Base-by-base conservation (phyloP, 306 rosid species). In the Malus asiatica region DNA sequence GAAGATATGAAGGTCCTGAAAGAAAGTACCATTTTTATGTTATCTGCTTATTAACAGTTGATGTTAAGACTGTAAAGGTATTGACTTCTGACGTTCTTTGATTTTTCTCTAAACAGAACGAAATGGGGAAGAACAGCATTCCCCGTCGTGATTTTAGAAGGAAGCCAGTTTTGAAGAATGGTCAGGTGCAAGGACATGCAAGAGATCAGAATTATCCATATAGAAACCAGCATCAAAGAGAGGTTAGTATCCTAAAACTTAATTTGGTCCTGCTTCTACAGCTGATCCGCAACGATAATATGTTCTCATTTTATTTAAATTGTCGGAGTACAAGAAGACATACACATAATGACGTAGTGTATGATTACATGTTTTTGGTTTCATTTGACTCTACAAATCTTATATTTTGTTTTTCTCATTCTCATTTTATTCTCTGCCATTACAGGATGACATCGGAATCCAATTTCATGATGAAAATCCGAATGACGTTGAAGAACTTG, bases 371-470 rank as follows among this genome's bases (percentile, higher is more conserved):
- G 70, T 63, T 27, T 38, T 23, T 63, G 32, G 65, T 74, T 51
- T 71, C 29, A 30, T 65, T 46, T 23, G n/a, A 76, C 78, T 78
- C 66, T 67, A 46, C 62, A 16, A 66, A 74, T 40, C 55, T 79
- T 84, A 25, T 84, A 44, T 76, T 83, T 78, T 8, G 30, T 25
- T 76, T 16, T 35, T 73, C 55, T 60, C 60, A 61, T 35, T 73
- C 55, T 60, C 55, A 61, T 78, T 80, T 68, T 75, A 23, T 2
- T 35, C 53, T 60, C 35, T 38, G 8, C 18, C 48, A 53, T 79
- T 66, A 81, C 78, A 94, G 97, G 90, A 83, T 74, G 94, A 86
- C 78, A 84, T 74, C 82, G 88, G 85, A 68, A 66, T 48, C 66
- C 88, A 82, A 75, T 83, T 79, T 77, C 85, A 58, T 45, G 92